phyloP scores from a whole-genome alignment of 257 asterid species.

The Lantana camara region DNA sequence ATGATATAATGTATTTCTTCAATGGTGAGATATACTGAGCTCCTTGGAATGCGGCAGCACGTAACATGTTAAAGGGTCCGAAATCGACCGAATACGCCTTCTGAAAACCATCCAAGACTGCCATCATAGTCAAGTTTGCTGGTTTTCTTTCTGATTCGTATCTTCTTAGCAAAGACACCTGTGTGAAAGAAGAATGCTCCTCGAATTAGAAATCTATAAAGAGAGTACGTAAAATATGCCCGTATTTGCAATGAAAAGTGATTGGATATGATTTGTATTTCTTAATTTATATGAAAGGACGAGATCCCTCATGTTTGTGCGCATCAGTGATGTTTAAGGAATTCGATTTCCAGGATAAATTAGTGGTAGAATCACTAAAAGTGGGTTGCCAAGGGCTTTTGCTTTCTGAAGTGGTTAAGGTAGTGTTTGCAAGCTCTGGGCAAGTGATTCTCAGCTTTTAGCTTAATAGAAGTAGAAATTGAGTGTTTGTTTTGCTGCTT shows the following conservation, averaged over 20 bases:
- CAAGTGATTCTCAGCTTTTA: no score
- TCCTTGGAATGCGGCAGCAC: conserved; percentile 91
- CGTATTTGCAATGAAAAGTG: neutral
- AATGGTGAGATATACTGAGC: conserved; percentile 78
- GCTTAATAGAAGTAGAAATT: no score
- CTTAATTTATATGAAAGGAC: no score
- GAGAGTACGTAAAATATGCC: neutral
- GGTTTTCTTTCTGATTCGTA: conserved; percentile 88
- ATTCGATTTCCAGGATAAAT: no score
- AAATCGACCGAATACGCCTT: conserved; percentile 90
- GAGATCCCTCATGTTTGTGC: no score
- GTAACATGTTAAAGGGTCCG: conserved; percentile 70
- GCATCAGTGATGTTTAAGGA: no score
- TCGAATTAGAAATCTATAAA: neutral
- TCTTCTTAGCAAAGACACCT: conserved; percentile 72
- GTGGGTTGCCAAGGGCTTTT: no score
- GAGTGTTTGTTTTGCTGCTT: no score
- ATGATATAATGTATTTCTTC: conserved; percentile 71
- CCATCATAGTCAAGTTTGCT: conserved; percentile 83
- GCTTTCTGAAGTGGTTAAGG: no score
- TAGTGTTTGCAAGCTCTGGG: no score
- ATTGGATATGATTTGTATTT: neutral
- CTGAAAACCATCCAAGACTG: conserved; percentile 86
- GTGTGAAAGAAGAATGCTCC: neutral
- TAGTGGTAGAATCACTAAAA: no score